phyloP scores from a whole-genome alignment of 2,329 filamentous ascomycete species.

The Aspergillus fischeri region DNA sequence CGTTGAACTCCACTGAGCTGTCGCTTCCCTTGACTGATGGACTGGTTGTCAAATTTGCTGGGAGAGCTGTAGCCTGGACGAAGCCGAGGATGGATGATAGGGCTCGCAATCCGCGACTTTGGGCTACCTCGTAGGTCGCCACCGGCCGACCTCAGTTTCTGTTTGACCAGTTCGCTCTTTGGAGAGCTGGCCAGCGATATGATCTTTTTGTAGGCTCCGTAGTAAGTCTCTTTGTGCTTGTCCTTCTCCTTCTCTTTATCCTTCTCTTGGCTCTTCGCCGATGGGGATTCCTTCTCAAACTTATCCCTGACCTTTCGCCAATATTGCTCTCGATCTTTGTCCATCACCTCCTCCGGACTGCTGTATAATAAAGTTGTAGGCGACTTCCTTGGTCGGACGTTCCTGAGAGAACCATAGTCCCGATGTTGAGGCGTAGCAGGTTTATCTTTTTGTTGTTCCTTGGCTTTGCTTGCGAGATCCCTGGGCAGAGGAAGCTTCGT shows the following conservation, averaged over 20 bases:
- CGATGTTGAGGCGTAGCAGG: conserved; percentile 9
- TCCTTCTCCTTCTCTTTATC: conserved; percentile 19
- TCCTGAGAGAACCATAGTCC: not conserved
- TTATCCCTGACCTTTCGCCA: conserved; percentile 26
- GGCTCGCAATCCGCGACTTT: conserved; percentile 37
- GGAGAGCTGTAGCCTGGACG: conserved; percentile 17
- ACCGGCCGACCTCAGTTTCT: conserved; percentile 15
- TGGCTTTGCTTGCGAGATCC: conserved; percentile 13
- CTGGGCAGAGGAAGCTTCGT: conserved; percentile 30
- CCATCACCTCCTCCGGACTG: conserved; percentile 9
- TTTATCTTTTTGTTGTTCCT: conserved; percentile 12
- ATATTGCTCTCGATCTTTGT: conserved; percentile 25
- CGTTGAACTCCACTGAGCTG: conserved; percentile 34
- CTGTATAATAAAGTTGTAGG: conserved; percentile 4
- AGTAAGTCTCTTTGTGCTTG: conserved; percentile 2
- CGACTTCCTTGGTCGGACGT: conserved; percentile 6
- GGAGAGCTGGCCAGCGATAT: conserved; percentile 19
- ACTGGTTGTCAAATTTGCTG: conserved; percentile 7
- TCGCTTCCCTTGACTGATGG: conserved; percentile 25
- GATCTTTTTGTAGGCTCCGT: conserved; percentile 20
- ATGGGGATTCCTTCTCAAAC: conserved; percentile 23
- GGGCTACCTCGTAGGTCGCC: conserved; percentile 19
- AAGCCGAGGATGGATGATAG: conserved; percentile 23
- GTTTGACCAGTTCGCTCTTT: conserved; percentile 15
- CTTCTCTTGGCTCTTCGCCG: conserved; percentile 6